Conservation (phyloP, 176 grass and related monocot genomes). For the Saccharum officinarum region DNA sequence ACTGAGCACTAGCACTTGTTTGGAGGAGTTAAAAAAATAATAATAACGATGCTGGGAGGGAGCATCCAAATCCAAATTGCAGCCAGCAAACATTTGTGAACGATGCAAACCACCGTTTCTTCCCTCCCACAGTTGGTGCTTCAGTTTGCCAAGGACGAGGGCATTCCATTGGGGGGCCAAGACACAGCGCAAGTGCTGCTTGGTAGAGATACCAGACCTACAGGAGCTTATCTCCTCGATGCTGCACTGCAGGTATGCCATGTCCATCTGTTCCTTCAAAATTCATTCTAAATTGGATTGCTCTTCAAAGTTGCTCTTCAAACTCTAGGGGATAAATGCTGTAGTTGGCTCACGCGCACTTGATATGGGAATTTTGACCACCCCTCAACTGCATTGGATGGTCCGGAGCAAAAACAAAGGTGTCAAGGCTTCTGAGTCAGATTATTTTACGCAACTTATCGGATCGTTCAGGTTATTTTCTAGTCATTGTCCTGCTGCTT, state of each 20-base stretch:
- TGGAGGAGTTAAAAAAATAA: too few relatives aligned
- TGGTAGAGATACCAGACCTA: constrained; percentile 89
- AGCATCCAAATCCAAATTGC: background rate
- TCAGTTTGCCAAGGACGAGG: constrained; percentile 65
- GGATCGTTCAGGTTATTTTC: constrained; percentile 72
- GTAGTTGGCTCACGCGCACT: constrained; percentile 62
- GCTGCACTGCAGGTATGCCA: constrained; percentile 61
- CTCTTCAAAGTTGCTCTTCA: constrained; percentile 5
- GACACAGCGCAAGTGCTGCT: constrained; percentile 67
- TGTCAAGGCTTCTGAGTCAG: constrained; percentile 51
- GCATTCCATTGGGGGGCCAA: constrained; percentile 51
- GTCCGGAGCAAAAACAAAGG: constrained; percentile 77
- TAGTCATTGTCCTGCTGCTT: background rate
- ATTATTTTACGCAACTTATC: constrained; percentile 77
- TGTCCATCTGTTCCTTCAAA: constrained; percentile 1
- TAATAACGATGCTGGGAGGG: background rate
- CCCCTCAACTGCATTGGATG: constrained; percentile 95
- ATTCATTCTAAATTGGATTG: constrained; percentile 26
- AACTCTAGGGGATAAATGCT: constrained; percentile 69
- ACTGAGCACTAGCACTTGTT: too few relatives aligned
- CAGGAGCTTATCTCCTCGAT: constrained; percentile 73
- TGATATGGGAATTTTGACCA: constrained; percentile 87
- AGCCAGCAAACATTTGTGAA: background rate
- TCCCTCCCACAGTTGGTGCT: constrained; percentile 53
- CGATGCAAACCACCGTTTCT: background rate